Evolutionary conservation across 2,329 filamentous ascomycete species (phyloP).

Genomic region (Aspergillus amoenus): DNA sequence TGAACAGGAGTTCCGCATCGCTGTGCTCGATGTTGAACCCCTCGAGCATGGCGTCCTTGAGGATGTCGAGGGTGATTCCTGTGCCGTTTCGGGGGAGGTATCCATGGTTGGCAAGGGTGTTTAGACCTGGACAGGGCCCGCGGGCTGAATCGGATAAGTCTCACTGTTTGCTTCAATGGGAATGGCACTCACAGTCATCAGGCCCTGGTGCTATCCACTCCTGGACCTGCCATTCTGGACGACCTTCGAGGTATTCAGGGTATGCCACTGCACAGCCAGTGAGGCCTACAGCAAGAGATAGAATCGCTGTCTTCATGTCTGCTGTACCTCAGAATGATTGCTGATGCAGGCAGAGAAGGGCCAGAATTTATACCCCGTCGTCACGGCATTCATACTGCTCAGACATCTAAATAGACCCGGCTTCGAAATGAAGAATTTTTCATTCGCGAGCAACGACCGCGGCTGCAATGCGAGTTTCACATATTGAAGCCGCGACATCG

Average conservation of each 20-base stretch:
- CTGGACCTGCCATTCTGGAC: slow-evolving; percentile 3
- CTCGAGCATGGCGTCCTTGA: slow-evolving; percentile 12
- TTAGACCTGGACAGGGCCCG: slow-evolving; percentile 14
- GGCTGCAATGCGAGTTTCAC: not conserved
- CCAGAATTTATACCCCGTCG: not conserved
- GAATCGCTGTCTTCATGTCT: slow-evolving; percentile 4
- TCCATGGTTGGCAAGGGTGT: slow-evolving; percentile 17
- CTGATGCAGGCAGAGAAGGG: not conserved
- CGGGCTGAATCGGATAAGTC: slow-evolving; percentile 1
- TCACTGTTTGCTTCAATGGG: no score
- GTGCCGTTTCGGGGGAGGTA: slow-evolving; percentile 16
- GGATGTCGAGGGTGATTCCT: slow-evolving; percentile 9
- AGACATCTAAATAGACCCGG: no score
- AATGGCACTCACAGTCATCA: slow-evolving; percentile 5
- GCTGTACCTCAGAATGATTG: not conserved
- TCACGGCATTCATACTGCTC: not conserved
- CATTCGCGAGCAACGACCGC: not conserved
- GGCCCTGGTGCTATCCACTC: slow-evolving; percentile 11
- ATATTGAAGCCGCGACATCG: not conserved
- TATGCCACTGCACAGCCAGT: slow-evolving; percentile 1
- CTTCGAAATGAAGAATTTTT: not conserved
- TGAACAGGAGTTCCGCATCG: slow-evolving; percentile 10
- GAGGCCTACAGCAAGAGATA: not conserved
- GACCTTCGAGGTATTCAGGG: slow-evolving; percentile 7
- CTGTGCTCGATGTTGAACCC: slow-evolving; percentile 13